Conservation (phyloP, 169 alveolate genomes). For the Nephromyces sp. region DNA sequence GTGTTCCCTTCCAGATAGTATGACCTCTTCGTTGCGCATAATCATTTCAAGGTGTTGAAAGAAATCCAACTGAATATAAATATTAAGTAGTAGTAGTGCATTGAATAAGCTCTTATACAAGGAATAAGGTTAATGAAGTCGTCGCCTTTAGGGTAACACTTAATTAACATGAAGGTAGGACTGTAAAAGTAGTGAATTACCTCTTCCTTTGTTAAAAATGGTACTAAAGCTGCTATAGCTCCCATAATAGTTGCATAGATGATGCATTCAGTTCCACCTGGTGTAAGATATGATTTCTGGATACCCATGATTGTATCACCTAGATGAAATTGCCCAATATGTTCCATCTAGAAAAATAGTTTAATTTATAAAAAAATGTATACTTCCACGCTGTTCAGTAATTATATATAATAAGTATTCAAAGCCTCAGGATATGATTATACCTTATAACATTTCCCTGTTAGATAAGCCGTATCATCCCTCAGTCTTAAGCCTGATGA, state of each 20-base stretch:
- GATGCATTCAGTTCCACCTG: conserved; percentile 79
- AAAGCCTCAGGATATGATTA: background rate
- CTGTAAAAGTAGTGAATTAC: background rate
- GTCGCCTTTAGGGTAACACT: background rate
- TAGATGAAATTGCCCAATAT: conserved; percentile 85
- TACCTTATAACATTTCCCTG: conserved; percentile 8
- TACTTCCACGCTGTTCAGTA: background rate
- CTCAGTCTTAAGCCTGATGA: conserved; percentile 25
- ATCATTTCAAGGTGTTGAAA: conserved; percentile 94
- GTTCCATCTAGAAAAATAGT: background rate
- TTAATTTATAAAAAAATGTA: background rate
- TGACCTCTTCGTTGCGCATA: conserved; percentile 85
- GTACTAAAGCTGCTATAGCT: conserved; percentile 85
- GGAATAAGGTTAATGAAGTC: background rate
- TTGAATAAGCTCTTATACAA: background rate
- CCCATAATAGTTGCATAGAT: conserved; percentile 93
- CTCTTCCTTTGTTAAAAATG: conserved; percentile 89
- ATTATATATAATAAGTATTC: background rate
- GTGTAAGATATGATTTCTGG: conserved; percentile 70
- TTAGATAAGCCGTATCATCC: conserved; percentile 29
- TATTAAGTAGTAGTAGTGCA: background rate
- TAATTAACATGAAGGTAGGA: background rate
- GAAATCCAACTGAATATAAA: conserved; percentile 64
- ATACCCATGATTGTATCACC: conserved; percentile 94
- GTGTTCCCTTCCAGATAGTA: conserved; percentile 83